Base-by-base conservation (phyloP, 495 filamentous ascomycete species). In the Venustampulla echinocandica region DNA sequence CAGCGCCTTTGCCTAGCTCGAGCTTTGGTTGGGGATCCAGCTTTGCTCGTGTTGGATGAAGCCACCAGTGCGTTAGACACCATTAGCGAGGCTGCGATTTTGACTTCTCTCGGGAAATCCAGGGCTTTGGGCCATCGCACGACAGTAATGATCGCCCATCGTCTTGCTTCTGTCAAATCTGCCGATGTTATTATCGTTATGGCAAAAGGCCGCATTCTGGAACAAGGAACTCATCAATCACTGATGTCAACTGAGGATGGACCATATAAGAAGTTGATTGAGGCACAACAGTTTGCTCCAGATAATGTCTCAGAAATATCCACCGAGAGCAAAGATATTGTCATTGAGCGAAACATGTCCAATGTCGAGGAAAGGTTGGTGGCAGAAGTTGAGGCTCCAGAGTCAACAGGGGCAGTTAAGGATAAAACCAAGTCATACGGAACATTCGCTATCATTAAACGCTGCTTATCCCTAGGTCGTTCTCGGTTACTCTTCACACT, bases 131-230 rank as follows among this genome's bases (percentile, higher is more conserved):
- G 44, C 10, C 21, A 48, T n/a, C 39, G 77, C 13, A 81, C 77
- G 2, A 81, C 74, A 0, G 64, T 81, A 18, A 69, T 73, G 46
- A 81, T 83, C 52, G 79, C 78, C 10, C 79, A 82, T 57, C 68
- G 76, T 3, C 62, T 82, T 2, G 66, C 78, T 1, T 81, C 79
- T 0, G 65, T 83, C 14, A 67, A 61, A 18, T 63, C 62, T 43
- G 85, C 85, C 1, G 82, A 90, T 60, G 62, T 71, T 11, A 94
- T 93, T 42, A 80, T 87, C 51, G 75, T 87, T 57, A 76, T 94
- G 50, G 80, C 84, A 45, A 73, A 66, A 3, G 86, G 85, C 0
- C 55, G 57, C 22, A 73, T 83, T 45, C 67, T 84, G 32, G 85
- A 90, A 50, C 56, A 61, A 32, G 86, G 87, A 0, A 79, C 74